phyloP scores from a whole-genome alignment of 441 rosid genomes.

The Erysimum cheiri region DNA sequence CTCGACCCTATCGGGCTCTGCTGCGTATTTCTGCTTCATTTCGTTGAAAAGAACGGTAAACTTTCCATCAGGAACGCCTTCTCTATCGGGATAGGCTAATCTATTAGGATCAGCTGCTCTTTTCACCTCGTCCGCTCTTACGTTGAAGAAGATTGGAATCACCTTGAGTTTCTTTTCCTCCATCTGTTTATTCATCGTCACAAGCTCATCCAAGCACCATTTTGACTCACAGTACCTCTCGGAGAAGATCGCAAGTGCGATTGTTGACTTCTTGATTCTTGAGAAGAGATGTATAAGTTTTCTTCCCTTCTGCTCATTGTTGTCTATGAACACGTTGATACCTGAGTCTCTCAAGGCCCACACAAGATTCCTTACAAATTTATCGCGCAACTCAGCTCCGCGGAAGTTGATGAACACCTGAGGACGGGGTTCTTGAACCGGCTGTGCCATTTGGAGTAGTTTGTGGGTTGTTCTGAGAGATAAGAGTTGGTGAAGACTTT shows the following conservation, averaged over 20 bases:
- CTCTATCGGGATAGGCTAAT: not conserved
- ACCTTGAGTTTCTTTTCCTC: not conserved
- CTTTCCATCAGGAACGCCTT: not conserved
- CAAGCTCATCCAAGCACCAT: slow-evolving; percentile 16
- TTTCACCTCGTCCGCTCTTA: not conserved
- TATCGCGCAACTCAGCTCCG: slow-evolving; percentile 3
- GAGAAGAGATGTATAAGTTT: not conserved
- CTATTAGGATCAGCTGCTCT: not conserved
- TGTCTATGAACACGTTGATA: slow-evolving; percentile 16
- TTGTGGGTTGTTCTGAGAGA: not conserved
- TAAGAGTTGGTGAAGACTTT: not conserved
- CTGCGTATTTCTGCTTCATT: not conserved
- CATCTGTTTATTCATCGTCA: not conserved
- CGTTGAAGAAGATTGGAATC: not conserved
- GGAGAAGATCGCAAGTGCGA: not conserved
- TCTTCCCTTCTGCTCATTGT: not conserved
- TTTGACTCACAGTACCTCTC: not conserved
- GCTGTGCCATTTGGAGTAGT: not conserved
- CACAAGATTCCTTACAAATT: slow-evolving; percentile 8
- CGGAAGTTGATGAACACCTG: slow-evolving; percentile 19
- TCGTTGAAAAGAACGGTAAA: not conserved
- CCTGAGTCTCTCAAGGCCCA: not conserved
- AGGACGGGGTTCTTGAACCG: not conserved
- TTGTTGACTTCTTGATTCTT: slow-evolving; percentile 4
- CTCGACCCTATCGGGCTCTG: not conserved